Evolutionary conservation across 495 filamentous ascomycete genomes (phyloP), one percentile per base, ranked within the genome.

Genomic region (Penicillium diatomitis): DNA sequence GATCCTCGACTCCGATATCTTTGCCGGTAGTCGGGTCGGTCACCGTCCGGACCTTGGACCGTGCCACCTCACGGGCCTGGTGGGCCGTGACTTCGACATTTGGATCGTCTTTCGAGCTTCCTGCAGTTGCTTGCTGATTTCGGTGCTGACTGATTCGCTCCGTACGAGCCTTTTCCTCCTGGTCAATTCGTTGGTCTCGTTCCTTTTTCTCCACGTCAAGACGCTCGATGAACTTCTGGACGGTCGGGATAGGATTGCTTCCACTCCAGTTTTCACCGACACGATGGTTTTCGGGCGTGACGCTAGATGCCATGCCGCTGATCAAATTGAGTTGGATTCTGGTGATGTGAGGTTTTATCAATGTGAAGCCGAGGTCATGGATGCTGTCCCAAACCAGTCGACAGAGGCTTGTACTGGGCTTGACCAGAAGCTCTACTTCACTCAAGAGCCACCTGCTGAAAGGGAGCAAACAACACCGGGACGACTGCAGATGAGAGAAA

Each of bases 21-120:
- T 78, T 83, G 5, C 90, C 89, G 0, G 91, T 96, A 0, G 83
- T 84, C 0, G 91, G 91, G 67, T 97, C 91, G 6, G 84, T 86
- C 36, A 96, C 90, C 4, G 69, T 82, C 54, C 87, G 84, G 5
- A 75, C 78, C 29, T 73, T 77, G 32, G 71, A 64, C 51, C 77
- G 65, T 9, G 71, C 68, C 10, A 64, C 67, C 28, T 76, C 61
- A 32, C 68, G 68, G 32, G 66, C 60, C 38, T 70, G 49, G 46
- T 75, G 69, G 31, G 68, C 58, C 3, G 58, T 40, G 2, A 51
- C 63, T 32, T 75, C 69, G 40, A 67, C 70, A 53, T 71, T 34
- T 50, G 64, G 57, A 36, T 66, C 67, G n/a, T 72, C 63, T 47
- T 73, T 58, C 8, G 63, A 8, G 12, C 36, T 35, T 2, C 51